Evolutionary conservation across 2,329 filamentous ascomycete genomes (phyloP).

Genomic region (Saccharata proteae): DNA sequence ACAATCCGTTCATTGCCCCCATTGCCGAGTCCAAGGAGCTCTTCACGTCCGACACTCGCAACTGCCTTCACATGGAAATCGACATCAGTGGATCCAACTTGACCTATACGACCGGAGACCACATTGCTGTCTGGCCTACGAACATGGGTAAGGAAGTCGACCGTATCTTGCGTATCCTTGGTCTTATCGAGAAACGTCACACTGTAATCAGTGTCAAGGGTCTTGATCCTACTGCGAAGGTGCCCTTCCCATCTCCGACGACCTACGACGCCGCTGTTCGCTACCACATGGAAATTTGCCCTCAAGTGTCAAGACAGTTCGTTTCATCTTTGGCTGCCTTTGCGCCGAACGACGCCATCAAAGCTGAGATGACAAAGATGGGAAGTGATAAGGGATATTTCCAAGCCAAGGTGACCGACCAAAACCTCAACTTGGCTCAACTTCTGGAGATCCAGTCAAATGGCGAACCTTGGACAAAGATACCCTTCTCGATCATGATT

Average conservation of each 20-base stretch:
- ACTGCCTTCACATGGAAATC: constrained; percentile 94
- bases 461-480: constrained; percentile 63
- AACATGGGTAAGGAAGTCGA: constrained; percentile 90
- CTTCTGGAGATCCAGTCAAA: constrained; percentile 62
- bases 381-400: constrained; percentile 95
- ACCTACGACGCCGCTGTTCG: constrained; percentile 88
- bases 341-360: constrained; percentile 70
- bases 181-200: constrained; percentile 63
- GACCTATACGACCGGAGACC: constrained; percentile 90
- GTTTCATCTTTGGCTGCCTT: constrained; percentile 79
- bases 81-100: constrained; percentile 83
- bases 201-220: constrained; percentile 79
- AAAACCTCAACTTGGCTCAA: constrained; percentile 82
- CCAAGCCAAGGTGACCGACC: constrained; percentile 66
- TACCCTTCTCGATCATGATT: constrained; percentile 90
- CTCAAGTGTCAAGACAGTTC: constrained; percentile 92
- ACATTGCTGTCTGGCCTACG: constrained; percentile 94
- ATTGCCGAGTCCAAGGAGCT: constrained; percentile 84
- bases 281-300: constrained; percentile 95
- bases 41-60: constrained; percentile 78
- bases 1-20: constrained; percentile 94
- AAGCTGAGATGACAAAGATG: constrained; percentile 78
- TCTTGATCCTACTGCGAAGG: constrained; percentile 88
- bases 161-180: constrained; percentile 70
- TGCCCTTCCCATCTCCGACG: constrained; percentile 92